A percentile compares a stretch with the other conserved stretches of the same genome.
phyloP scores from a whole-genome alignment of 2,329 filamentous ascomycete genomes.

The Plectosphaerella plurivora region DNA sequence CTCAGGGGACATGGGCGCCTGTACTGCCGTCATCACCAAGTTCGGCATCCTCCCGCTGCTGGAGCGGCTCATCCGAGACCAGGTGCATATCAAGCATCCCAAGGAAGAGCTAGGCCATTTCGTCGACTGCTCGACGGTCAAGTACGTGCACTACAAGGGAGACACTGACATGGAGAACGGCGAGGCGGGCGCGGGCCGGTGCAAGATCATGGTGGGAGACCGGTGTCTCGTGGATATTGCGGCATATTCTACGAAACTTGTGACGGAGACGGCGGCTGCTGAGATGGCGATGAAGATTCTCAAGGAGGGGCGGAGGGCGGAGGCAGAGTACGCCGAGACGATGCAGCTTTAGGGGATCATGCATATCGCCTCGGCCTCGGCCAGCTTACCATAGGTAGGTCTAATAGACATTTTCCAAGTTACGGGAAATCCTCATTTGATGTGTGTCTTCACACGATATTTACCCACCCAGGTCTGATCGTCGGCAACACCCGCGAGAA shows the following conservation, averaged over 20 bases:
- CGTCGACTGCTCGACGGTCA: conserved; percentile 45
- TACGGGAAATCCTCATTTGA: too few relatives aligned
- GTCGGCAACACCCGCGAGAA: background rate
- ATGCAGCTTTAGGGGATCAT: too few relatives aligned
- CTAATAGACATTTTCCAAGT: too few relatives aligned
- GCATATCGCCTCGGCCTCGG: too few relatives aligned
- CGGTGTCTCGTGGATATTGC: conserved; percentile 38
- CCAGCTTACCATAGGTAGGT: too few relatives aligned
- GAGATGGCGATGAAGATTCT: conserved; percentile 39
- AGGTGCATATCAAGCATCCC: conserved; percentile 55
- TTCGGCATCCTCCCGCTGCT: conserved; percentile 65
- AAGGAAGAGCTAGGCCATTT: conserved; percentile 65
- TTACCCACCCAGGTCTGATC: background rate
- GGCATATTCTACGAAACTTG: conserved; percentile 42
- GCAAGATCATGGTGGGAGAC: conserved; percentile 45
- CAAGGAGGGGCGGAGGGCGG: conserved; percentile 8
- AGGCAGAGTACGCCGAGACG: too few relatives aligned
- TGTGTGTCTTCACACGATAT: background rate
- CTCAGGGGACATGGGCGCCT: conserved; percentile 57
- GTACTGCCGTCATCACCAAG: conserved; percentile 53
- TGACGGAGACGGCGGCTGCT: conserved; percentile 53
- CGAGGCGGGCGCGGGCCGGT: conserved; percentile 23
- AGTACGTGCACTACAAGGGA: conserved; percentile 41
- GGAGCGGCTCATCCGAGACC: conserved; percentile 52
- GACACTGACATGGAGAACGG: background rate